Base-by-base conservation (phyloP, 2,329 filamentous ascomycete genomes). In the Botrytis medusae region DNA sequence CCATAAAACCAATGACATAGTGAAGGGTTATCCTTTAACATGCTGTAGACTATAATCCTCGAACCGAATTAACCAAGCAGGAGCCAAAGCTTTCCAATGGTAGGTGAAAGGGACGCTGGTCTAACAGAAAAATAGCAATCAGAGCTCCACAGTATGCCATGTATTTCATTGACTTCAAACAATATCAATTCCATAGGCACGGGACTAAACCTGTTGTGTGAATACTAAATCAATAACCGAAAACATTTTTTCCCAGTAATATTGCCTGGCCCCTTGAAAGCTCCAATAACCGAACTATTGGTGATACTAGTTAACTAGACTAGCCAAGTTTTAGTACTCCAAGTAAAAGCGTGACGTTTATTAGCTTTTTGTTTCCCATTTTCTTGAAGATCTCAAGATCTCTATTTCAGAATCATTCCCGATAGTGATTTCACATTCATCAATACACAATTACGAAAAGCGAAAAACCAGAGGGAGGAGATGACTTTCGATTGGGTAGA, bases 401-500 rank as follows among this genome's bases (percentile, higher is more conserved):
- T 16, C 22, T 14, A n/a, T 16, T 12, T 25, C 46, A 29, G 1
- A 5, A 16, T 22, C 3, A 5, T 40, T 57, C 8, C 4, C 2
- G 6, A 54, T 1, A 14, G 34, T 32, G 6, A 12, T 29, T 25
- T 20, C 2, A 12, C 18, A 4, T 22, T 32, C 8, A 40, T 29
- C 16, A 18, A 67, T 20, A n/a, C 18, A 57, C 25, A 32, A 29
- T 42, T 14, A 22, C 16, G 34, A 22, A 32, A 18, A 25, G 10
- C 18, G 25, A 29, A 57, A 34, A 16, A 22, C 2, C 3, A 8
- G n/a, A 69, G 10, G 9, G 37, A 10, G 22, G 37, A 40, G 10
- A 59, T 69, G 65, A 25, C 65, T 22, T 69, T 32, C 6, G 14
- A 57, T 44, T 16, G 48, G 65, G 48, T 40, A 44, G 48, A 69